Percentiles rank a stretch among this genome's conserved stretches.
Evolutionary conservation across 2,329 filamentous ascomycete species (phyloP).

Genomic region (Neopestalotiopsis sp.): DNA sequence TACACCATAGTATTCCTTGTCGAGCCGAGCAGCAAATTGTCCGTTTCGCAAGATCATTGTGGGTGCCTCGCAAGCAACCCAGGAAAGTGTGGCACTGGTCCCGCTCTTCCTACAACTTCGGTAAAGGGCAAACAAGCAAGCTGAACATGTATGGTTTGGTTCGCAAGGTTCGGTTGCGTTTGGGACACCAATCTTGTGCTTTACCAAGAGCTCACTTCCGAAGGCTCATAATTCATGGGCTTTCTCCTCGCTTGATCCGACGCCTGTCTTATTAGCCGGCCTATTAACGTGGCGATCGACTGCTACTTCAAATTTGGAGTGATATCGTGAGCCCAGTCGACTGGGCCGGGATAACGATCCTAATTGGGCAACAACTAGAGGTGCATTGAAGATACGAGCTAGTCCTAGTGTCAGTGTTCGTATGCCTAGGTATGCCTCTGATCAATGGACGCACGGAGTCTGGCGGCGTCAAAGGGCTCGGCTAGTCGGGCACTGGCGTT

Average conservation of each 20-base stretch:
- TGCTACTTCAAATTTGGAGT: neutral
- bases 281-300: neutral
- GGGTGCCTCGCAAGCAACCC: slow-evolving; percentile 1
- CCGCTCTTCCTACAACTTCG: neutral
- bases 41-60: slow-evolving; percentile 2
- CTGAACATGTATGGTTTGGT: neutral
- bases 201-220: neutral
- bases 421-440: slow-evolving; percentile 1
- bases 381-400: slow-evolving; percentile 6
- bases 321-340: neutral
- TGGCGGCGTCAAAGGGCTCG: slow-evolving; percentile 4
- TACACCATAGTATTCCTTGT: slow-evolving; percentile 12
- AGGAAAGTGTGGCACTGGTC: neutral
- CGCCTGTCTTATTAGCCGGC: neutral
- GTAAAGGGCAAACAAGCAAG: neutral
- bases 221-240: neutral
- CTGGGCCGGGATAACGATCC: neutral
- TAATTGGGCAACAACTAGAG: slow-evolving; percentile 6
- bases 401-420: slow-evolving; percentile 7
- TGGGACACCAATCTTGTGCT: neutral
- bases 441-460: slow-evolving; percentile 5
- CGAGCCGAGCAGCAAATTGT: slow-evolving; percentile 4
- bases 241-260: neutral
- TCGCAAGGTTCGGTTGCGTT: neutral
- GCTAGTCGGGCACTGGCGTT: slow-evolving; percentile 3